Base-by-base conservation (phyloP, 352 stramenopile species). In the Pythium oligandrum region DNA sequence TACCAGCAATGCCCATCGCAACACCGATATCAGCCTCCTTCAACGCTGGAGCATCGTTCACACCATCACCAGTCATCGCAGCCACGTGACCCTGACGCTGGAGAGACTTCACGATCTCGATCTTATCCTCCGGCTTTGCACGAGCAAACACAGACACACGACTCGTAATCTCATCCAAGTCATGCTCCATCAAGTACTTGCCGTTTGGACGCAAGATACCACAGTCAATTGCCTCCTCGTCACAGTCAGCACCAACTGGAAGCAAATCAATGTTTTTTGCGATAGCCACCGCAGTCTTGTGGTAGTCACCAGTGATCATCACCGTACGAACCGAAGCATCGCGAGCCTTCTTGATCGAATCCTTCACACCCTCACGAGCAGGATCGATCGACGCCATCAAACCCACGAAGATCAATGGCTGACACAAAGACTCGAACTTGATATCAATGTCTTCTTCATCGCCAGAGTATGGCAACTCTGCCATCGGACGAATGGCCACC, bases 51-150 rank as follows among this genome's bases (percentile, higher is more conserved):
- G 96, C 96, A 73, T 99, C 97, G 69, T 99, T 99, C 3, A 97
- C 98, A 53, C 97, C 97, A 64, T 99, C 97, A 38, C 97, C 97
- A 5, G 97, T 99, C 77, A 99, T 98, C 1, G 95, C 95, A 26
- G 98, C 88, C 0, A 88, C 71, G 12, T 83, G 65, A 2, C 75
- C 77, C 60, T 86, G 75, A 35, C 79, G 73, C 67, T 98, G 93
- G 2, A 98, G 68, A 17, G 90, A 96, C 53, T 94, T 84, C 4
- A 98, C 95, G 59, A 98, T 96, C 39, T 90, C 82, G 31, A 98
- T 85, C 68, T 98, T 98, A 64, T 98, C 93, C 52, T 96, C 68
- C 0, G 96, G 95, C 50, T 91, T 93, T 17, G 96, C 93, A 26
- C 95, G 85, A 48, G 97, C 97, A 64, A 98, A 98, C n/a, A 98